These are phyloP conservation scores for Ustilago nuda DNA, from an alignment of 1,284 basidiomycete genomes.

Conservation along the genomic window DNA sequence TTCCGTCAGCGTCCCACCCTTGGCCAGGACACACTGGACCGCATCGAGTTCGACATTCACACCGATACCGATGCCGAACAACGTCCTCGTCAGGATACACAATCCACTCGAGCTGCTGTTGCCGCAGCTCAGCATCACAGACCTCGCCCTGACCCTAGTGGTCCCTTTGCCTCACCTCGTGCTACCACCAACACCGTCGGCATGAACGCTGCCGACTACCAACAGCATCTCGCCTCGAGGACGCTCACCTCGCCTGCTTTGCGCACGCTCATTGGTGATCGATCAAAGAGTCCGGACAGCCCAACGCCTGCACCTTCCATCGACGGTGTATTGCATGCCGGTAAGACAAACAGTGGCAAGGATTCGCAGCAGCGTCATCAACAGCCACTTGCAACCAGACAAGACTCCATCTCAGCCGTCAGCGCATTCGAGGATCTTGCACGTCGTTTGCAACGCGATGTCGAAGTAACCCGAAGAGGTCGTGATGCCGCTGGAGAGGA, in stretches of 20 bases:
- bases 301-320: constrained; percentile 49
- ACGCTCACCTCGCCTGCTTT: constrained; percentile 48
- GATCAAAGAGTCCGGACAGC: constrained; percentile 49
- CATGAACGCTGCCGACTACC: constrained; percentile 47
- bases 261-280: constrained; percentile 48
- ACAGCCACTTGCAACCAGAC: constrained; percentile 27
- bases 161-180: constrained; percentile 43
- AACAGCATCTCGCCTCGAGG: constrained; percentile 47
- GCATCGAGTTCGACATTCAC: constrained; percentile 43
- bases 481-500: constrained; percentile 26
- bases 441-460: constrained; percentile 43
- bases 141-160: constrained; percentile 27
- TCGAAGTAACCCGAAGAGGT: constrained; percentile 32
- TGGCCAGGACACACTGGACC: constrained; percentile 47
- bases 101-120: constrained; percentile 9
- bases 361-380: constrained; percentile 14
- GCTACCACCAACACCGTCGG: constrained; percentile 36
- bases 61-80: constrained; percentile 43
- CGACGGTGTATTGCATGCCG: constrained; percentile 33
- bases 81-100: constrained; percentile 16
- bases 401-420: constrained; percentile 19
- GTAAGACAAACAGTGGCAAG: constrained; percentile 9
- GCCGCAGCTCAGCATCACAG: constrained; percentile 5
- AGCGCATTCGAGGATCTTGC: constrained; percentile 49
- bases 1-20: constrained; percentile 40